A percentile compares a stretch with the other conserved stretches of the same genome.
Conservation (phyloP, 192 early-diverging fungal genomes). For the Chytriomyces hyalinus region DNA sequence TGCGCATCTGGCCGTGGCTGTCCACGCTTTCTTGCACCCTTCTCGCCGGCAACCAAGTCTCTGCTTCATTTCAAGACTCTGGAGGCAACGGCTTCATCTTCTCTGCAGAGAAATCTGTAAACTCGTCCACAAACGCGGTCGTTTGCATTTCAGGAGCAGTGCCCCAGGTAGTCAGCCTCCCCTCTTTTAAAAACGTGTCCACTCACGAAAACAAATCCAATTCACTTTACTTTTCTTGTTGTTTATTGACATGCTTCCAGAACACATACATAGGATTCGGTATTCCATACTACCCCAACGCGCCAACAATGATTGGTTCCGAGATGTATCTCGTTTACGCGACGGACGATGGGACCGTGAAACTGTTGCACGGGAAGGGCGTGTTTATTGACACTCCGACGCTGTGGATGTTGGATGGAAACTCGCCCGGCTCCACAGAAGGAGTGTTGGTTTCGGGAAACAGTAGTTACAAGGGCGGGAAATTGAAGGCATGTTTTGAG, state of each 20-base stretch:
- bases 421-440: background rate
- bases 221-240: too few relatives aligned
- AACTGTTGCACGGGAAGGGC: background rate
- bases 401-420: background rate
- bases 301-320: background rate
- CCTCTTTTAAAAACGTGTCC: background rate
- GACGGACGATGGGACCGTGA: background rate
- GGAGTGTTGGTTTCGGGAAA: background rate
- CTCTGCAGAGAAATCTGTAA: background rate
- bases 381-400: background rate
- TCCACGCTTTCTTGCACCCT: too few relatives aligned
- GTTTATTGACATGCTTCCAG: background rate
- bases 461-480: background rate
- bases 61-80: background rate
- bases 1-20: too few relatives aligned
- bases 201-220: background rate
- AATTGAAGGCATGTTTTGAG: background rate
- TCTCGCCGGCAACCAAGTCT: background rate
- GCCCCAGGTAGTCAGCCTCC: background rate
- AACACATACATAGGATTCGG: conserved; percentile 13
- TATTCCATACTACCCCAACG: conserved; percentile 9
- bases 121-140: background rate
- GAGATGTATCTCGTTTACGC: background rate
- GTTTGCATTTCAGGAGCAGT: background rate
- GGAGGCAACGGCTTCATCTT: conserved; percentile 3